Base-by-base conservation (phyloP, 306 rosid species). In the Biancaea sappan region DNA sequence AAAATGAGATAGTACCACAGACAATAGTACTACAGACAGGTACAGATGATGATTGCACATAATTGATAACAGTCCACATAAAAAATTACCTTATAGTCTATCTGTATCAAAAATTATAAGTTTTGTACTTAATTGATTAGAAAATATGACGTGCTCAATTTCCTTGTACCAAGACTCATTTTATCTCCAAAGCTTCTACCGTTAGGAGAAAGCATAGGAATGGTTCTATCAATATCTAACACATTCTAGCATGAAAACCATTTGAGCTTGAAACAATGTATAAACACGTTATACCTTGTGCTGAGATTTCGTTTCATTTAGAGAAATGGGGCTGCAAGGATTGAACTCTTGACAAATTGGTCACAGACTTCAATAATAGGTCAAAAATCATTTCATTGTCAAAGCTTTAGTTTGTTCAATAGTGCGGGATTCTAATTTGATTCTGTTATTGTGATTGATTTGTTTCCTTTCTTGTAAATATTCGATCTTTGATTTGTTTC, bases 1-100 rank as follows among this genome's bases (percentile, higher is more conserved):
- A 37, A 37, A 69, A 74, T 11, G 59, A 67, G 37, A 82, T 12
- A 53, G 65, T 44, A 32, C 22, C 18, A 71, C 50, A 65, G 68
- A 70, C 28, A 53, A 82, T 12, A 53, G 65, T 44, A 32, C 22
- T 14, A 71, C 50, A 65, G 68, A 70, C 28, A 53, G 40, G 68
- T 26, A 29, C 54, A 54, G 40, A 71, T 59, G 25, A 75, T 25
- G 21, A 62, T 63, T 54, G 60, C 12, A 63, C 40, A 74, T 2
- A 46, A 12, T 22, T 37, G 21, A 37, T 21, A 40, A 38, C 48
- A 57, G 31, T 38, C 24, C 40, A n/a, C n/a, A n/a, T n/a, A n/a
- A n/a, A n/a, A n/a, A n/a, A n/a, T n/a, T n/a, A n/a, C n/a, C n/a
- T n/a, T n/a, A n/a, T n/a, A 16, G 37, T 40, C 54, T 29, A 51